Conservation (phyloP, 208 protist species). For the Phytomonas francai region DNA sequence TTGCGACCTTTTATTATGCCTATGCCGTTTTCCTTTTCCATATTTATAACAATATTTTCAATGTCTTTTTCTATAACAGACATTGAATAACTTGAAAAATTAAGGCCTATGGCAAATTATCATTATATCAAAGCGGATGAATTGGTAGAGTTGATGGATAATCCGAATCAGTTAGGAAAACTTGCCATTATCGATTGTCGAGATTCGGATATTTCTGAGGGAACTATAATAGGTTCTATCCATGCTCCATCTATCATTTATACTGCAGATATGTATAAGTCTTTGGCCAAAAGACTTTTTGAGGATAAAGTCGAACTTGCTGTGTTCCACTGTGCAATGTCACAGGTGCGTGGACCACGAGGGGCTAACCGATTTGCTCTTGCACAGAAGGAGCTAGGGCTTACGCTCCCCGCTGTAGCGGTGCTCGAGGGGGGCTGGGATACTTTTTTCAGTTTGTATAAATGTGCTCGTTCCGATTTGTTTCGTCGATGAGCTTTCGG, state of each 20-base stretch:
- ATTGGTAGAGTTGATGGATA: conserved; percentile 53
- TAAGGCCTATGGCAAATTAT: conserved; percentile 30
- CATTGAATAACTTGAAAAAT: not conserved
- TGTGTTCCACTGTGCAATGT: conserved; percentile 76
- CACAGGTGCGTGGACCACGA: conserved; percentile 60
- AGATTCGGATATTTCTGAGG: conserved; percentile 51
- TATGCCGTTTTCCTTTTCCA: not conserved
- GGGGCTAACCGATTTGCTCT: conserved; percentile 43
- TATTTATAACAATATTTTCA: not conserved
- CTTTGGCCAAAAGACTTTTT: conserved; percentile 26
- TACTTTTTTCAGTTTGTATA: conserved; percentile 47
- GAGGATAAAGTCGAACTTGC: conserved; percentile 22
- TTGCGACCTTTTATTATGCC: not conserved
- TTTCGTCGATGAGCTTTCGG: conserved; percentile 22
- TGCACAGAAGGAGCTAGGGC: conserved; percentile 26
- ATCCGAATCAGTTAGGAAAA: conserved; percentile 13
- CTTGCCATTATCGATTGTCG: conserved; percentile 66
- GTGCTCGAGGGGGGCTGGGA: conserved; percentile 68
- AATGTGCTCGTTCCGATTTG: conserved; percentile 32
- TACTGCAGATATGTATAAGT: conserved; percentile 22
- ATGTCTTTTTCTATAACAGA: not conserved
- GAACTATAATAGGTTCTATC: conserved; percentile 47
- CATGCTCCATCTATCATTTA: conserved; percentile 34
- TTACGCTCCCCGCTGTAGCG: conserved; percentile 34
- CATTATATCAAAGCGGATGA: conserved; percentile 45